Evolutionary conservation across 2,329 filamentous ascomycete species (phyloP).

Genomic region (Pseudogymnoascus pannorum): DNA sequence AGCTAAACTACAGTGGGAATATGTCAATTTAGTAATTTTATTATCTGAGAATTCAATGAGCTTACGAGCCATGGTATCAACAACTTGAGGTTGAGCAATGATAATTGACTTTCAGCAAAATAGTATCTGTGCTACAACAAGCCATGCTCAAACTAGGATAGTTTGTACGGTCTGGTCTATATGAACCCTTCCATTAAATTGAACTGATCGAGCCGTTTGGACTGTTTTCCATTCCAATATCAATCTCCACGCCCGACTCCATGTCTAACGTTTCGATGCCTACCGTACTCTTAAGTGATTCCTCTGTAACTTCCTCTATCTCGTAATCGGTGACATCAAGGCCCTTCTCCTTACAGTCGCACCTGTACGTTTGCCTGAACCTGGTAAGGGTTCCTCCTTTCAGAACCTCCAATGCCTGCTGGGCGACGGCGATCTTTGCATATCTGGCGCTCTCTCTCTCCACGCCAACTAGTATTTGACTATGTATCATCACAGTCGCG

Average conservation of each 20-base stretch:
- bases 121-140: background rate
- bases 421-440: conserved; percentile 63
- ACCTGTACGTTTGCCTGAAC: conserved; percentile 55
- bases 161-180: background rate
- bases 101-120: background rate
- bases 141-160: background rate
- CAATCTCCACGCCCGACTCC: background rate
- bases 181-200: background rate
- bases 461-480: conserved; percentile 54
- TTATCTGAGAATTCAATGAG: background rate
- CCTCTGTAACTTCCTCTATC: background rate
- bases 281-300: background rate
- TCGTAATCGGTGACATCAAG: conserved; percentile 12
- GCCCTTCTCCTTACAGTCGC: conserved; percentile 46
- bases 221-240: background rate
- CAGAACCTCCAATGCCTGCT: conserved; percentile 46
- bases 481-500: conserved; percentile 71
- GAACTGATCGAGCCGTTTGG: background rate
- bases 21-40: background rate
- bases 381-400: conserved; percentile 41
- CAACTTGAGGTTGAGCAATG: background rate
- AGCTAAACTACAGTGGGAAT: background rate
- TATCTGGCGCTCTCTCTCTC: conserved; percentile 59
- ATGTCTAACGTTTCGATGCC: background rate
- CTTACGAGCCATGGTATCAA: too few species aligned